Evolutionary conservation across 306 rosid genomes (phyloP).

Genomic region (Acacia crassicarpa): DNA sequence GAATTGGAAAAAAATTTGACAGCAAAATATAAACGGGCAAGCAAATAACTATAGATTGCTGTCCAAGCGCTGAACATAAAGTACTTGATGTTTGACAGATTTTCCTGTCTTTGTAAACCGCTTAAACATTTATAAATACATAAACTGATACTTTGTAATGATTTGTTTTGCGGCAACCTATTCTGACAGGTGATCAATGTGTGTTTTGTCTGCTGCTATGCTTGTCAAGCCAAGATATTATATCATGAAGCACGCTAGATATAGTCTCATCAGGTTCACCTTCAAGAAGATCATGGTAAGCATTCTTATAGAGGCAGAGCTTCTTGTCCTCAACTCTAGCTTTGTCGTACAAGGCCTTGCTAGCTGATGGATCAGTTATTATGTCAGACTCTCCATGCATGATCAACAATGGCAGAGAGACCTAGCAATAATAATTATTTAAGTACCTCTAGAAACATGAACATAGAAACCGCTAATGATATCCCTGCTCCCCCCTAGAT

Average conservation of each 20-base stretch:
- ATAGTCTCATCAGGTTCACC: conserved; percentile 57
- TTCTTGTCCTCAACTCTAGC: conserved; percentile 51
- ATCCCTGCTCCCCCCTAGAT: background rate
- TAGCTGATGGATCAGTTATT: conserved; percentile 57
- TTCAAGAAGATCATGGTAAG: conserved; percentile 45
- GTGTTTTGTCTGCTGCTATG: conserved; percentile 41
- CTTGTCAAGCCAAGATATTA: conserved; percentile 44
- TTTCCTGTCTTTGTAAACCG: background rate
- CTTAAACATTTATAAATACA: background rate
- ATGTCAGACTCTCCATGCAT: conserved; percentile 61
- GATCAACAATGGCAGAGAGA: conserved; percentile 52
- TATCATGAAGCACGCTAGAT: conserved; percentile 47
- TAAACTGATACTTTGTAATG: conserved; percentile 2
- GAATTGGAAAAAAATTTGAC: background rate
- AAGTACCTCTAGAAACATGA: conserved; percentile 20
- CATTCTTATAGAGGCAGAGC: conserved; percentile 52
- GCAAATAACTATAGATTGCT: conserved; percentile 21
- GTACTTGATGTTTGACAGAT: background rate
- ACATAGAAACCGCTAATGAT: background rate
- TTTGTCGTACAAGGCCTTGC: conserved; percentile 48
- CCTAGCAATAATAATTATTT: conserved; percentile 30
- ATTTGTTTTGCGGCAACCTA: conserved; percentile 7
- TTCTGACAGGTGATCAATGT: conserved; percentile 23
- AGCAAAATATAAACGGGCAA: background rate
- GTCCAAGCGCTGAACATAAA: conserved; percentile 15